phyloP scores from a whole-genome alignment of 2,329 filamentous ascomycete species.

The Penicillium sp. region DNA sequence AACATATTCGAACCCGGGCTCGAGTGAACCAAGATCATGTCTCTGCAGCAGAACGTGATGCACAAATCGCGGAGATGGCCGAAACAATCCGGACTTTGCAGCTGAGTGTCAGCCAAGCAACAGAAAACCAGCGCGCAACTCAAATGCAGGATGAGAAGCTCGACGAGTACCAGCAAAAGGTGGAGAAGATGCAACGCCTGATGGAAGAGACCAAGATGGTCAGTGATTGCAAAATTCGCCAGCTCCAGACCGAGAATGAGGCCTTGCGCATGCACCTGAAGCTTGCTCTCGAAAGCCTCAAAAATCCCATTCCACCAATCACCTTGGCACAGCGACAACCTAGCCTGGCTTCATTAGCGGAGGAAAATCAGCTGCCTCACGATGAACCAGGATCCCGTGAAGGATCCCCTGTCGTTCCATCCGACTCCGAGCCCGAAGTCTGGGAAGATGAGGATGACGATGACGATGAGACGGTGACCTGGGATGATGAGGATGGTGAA shows the following conservation, averaged over 20 bases:
- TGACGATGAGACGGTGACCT: slow-evolving; percentile 55
- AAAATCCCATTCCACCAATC: slow-evolving; percentile 77
- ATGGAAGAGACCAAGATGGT: slow-evolving; percentile 95
- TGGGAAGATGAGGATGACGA: slow-evolving; percentile 54
- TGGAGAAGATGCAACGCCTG: slow-evolving; percentile 84
- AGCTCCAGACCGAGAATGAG: slow-evolving; percentile 86
- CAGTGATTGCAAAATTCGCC: slow-evolving; percentile 89
- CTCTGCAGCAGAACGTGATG: slow-evolving; percentile 87
- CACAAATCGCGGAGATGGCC: slow-evolving; percentile 90
- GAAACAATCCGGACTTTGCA: slow-evolving; percentile 89
- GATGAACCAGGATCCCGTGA: slow-evolving; percentile 35
- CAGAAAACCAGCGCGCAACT: slow-evolving; percentile 71
- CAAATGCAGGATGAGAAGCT: slow-evolving; percentile 77
- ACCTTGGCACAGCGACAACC: slow-evolving; percentile 33
- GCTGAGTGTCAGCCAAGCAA: slow-evolving; percentile 64
- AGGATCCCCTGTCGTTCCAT: slow-evolving; percentile 23
- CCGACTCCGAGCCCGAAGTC: slow-evolving; percentile 34
- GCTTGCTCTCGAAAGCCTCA: slow-evolving; percentile 79
- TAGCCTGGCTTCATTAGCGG: slow-evolving; percentile 47
- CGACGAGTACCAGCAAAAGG: slow-evolving; percentile 92
- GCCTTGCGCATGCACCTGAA: slow-evolving; percentile 83
- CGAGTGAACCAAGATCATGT: slow-evolving; percentile 95
- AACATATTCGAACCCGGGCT: slow-evolving; percentile 91
- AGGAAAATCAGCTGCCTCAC: slow-evolving; percentile 56
- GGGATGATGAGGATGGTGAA: slow-evolving; percentile 42